phyloP scores from a whole-genome alignment of 257 asterid species.

The Solanum piurae region DNA sequence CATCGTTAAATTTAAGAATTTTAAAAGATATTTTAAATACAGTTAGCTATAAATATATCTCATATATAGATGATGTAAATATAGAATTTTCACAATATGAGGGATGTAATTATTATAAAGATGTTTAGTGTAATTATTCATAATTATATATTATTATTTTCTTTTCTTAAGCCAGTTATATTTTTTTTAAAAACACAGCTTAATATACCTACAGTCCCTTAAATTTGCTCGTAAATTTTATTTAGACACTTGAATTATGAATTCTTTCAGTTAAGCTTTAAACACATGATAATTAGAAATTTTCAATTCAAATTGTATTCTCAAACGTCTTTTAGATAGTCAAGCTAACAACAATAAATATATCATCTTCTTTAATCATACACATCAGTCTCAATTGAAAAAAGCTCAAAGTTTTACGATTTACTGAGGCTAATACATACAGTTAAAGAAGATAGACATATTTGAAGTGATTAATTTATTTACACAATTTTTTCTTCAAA shows the following conservation, averaged over 20 bases:
- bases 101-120: not conserved
- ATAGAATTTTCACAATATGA: not conserved
- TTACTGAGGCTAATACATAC: not conserved
- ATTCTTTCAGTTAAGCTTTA: not conserved
- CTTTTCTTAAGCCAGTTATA: not conserved
- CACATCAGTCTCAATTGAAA: not conserved
- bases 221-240: not conserved
- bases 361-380: not conserved
- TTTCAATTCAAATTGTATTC: not conserved
- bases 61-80: not conserved
- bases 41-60: not conserved
- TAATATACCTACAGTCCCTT: too few species aligned
- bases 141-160: not conserved
- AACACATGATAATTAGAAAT: not conserved
- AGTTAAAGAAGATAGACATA: not conserved
- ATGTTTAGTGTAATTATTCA: not conserved
- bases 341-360: too few species aligned
- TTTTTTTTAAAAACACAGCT: too few species aligned
- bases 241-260: not conserved
- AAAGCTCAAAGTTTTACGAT: accelerated
- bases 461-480: not conserved
- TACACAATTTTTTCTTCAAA: not conserved
- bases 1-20: not conserved
- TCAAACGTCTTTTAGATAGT: not conserved
- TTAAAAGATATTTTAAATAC: not conserved